phyloP scores from a whole-genome alignment of 129 eudicot genomes.

The Arctium minus region DNA sequence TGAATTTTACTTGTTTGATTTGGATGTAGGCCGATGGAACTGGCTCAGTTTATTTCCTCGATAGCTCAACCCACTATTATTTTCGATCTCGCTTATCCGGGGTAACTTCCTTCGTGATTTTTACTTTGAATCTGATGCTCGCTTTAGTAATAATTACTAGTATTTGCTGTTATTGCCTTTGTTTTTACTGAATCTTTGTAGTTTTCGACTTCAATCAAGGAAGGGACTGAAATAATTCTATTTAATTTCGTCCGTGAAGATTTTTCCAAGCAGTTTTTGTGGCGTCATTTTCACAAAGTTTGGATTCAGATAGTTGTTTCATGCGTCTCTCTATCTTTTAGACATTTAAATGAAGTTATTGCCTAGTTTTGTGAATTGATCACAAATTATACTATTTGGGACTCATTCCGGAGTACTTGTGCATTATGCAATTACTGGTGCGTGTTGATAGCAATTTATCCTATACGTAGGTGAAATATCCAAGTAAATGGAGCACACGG shows the following conservation, averaged over 20 bases:
- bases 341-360: neutral
- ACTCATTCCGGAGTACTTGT: neutral
- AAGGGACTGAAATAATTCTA: neutral
- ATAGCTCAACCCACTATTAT: slow-evolving; percentile 53
- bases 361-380: neutral
- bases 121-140: neutral
- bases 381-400: neutral
- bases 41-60: slow-evolving; percentile 65
- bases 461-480: neutral
- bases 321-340: neutral
- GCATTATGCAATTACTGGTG: neutral
- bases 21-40: slow-evolving; percentile 47
- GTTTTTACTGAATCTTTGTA: neutral
- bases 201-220: neutral
- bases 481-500: neutral
- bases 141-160: neutral
- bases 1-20: slow-evolving; percentile 13
- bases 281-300: neutral
- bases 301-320: neutral
- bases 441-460: neutral
- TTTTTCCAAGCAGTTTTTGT: neutral
- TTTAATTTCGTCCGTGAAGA: neutral
- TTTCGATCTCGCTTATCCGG: slow-evolving; percentile 43
- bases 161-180: neutral
- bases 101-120: slow-evolving; percentile 19